Percentiles rank a stretch among this genome's conserved stretches.
phyloP scores from a whole-genome alignment of 2,329 filamentous ascomycete genomes.

The Fusarium albidum region DNA sequence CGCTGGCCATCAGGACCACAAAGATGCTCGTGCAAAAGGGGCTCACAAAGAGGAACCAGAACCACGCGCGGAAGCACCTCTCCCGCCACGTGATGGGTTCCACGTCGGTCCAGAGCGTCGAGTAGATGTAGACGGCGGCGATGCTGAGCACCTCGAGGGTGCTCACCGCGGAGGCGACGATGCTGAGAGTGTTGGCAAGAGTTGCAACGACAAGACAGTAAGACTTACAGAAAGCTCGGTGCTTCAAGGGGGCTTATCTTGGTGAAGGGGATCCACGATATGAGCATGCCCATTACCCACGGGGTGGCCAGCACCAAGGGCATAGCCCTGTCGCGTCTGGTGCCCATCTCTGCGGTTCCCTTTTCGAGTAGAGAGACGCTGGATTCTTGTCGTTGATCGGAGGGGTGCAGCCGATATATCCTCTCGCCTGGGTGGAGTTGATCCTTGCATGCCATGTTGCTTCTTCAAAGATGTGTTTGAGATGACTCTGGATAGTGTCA shows the following conservation, averaged over 20 bases:
- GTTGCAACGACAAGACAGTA: background rate
- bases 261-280: conserved; percentile 30
- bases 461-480: too few species aligned
- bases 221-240: conserved; percentile 24
- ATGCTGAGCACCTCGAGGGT: conserved; percentile 31
- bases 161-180: conserved; percentile 22
- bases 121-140: conserved; percentile 22
- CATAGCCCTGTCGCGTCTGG: conserved; percentile 5
- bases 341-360: conserved; percentile 1
- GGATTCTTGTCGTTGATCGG: background rate
- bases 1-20: conserved; percentile 28
- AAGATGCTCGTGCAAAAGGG: conserved; percentile 17
- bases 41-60: conserved; percentile 29
- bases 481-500: too few species aligned
- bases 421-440: background rate
- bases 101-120: conserved; percentile 4
- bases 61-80: conserved; percentile 19
- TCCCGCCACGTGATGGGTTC: conserved; percentile 15
- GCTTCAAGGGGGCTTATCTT: conserved; percentile 20
- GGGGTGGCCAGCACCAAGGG: conserved; percentile 25
- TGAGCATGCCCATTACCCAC: conserved; percentile 25
- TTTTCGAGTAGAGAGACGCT: background rate
- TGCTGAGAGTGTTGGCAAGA: conserved; percentile 6
- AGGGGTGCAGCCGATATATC: conserved; percentile 5
- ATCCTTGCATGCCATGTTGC: too few species aligned